A percentile compares a stretch with the other conserved stretches of the same genome.
phyloP scores from a whole-genome alignment of 495 filamentous ascomycete species.

The Barbatosphaeria neglecta region DNA sequence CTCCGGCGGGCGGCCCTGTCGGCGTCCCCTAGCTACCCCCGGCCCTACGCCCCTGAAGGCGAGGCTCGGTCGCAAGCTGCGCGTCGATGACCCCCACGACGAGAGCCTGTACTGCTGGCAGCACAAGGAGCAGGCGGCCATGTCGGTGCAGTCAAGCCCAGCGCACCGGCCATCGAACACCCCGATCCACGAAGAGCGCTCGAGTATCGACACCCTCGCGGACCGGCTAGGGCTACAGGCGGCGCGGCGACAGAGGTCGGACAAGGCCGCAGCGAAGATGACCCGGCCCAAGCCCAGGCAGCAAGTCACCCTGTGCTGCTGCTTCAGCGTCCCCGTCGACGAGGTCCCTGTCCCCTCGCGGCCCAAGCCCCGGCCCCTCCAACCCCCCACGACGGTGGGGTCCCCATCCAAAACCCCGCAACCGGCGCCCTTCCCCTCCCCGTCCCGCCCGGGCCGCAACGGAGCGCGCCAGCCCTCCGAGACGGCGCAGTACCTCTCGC shows the following conservation, averaged over 20 bases:
- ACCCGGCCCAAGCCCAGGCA: constrained; percentile 20
- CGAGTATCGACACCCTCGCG: constrained; percentile 74
- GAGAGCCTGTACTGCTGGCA: constrained; percentile 72
- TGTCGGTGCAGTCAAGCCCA: constrained; percentile 28
- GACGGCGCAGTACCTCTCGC: constrained; percentile 46
- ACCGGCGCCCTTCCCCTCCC: constrained; percentile 15
- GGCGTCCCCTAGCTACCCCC: constrained; percentile 46
- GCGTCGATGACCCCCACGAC: constrained; percentile 34
- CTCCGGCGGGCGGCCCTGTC: constrained; percentile 62
- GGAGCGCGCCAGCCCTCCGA: too few relatives aligned
- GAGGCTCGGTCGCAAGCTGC: constrained; percentile 23
- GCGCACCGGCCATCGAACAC: constrained; percentile 18
- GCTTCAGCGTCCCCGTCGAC: constrained; percentile 29
- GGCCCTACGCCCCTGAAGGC: constrained; percentile 20
- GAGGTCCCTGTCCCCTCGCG: constrained; percentile 22
- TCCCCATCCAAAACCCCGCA: constrained; percentile 14
- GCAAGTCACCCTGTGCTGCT: constrained; percentile 28
- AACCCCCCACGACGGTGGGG: constrained; percentile 18
- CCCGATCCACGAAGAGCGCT: constrained; percentile 42
- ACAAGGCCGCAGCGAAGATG: constrained; percentile 12
- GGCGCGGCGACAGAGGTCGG: constrained; percentile 30
- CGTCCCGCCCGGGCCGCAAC: constrained; percentile 18
- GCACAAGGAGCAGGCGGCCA: constrained; percentile 74
- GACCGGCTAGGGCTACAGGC: constrained; percentile 65
- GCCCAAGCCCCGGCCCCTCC: constrained; percentile 28